A percentile compares a stretch with the other conserved stretches of the same genome.
phyloP scores from a whole-genome alignment of 2,329 filamentous ascomycete genomes.

The Colletotrichum camelliae region DNA sequence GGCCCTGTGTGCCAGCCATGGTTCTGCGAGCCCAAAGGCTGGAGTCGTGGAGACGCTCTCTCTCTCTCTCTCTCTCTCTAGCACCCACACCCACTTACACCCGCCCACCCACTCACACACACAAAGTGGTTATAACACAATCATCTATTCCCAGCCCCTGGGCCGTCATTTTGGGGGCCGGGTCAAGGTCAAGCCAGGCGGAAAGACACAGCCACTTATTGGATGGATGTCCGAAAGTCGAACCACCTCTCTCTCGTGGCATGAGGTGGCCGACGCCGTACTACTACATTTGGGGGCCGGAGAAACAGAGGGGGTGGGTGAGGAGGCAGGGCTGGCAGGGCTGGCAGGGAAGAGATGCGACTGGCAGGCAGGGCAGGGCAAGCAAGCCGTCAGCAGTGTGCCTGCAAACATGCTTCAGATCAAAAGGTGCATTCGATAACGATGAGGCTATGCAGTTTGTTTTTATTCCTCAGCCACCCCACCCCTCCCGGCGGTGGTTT shows the following conservation, averaged over 20 bases:
- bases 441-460: background rate
- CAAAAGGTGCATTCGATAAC: background rate
- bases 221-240: background rate
- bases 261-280: background rate
- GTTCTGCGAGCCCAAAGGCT: background rate
- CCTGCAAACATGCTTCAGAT: background rate
- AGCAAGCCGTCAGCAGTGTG: background rate
- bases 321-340: background rate
- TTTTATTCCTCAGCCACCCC: background rate
- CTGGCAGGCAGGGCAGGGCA: background rate
- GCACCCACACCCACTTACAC: background rate
- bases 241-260: background rate
- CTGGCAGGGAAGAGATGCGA: background rate
- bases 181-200: background rate
- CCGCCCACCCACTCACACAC: too few species aligned
- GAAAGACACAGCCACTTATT: background rate
- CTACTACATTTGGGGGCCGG: background rate
- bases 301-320: background rate
- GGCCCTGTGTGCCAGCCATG: background rate
- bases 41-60: background rate
- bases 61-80: too few species aligned
- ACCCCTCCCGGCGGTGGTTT: background rate
- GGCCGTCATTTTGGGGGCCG: background rate
- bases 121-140: background rate
- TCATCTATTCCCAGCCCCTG: background rate